Conservation (phyloP, 2,329 filamentous ascomycete species). For the Verticillium nubilum region DNA sequence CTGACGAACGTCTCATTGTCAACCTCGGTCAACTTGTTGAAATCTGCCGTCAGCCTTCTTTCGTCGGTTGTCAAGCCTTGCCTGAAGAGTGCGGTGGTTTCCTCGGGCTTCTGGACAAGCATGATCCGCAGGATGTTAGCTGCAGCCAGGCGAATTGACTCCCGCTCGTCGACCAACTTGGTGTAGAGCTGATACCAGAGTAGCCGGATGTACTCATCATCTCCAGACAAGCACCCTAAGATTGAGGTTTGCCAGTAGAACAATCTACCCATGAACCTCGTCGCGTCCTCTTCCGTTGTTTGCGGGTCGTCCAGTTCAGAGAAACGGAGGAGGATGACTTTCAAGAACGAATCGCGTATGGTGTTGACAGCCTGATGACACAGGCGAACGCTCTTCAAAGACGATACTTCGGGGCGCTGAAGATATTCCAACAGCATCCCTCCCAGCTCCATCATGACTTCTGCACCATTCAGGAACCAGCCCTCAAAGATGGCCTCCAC, state of each 20-base stretch:
- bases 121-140: conserved; percentile 88
- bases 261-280: conserved; percentile 75
- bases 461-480: conserved; percentile 89
- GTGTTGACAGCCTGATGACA: conserved; percentile 77
- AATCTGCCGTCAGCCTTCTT: conserved; percentile 65
- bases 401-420: conserved; percentile 75
- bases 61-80: conserved; percentile 68
- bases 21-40: conserved; percentile 77
- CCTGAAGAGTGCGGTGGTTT: conserved; percentile 68
- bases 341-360: conserved; percentile 72
- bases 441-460: conserved; percentile 77
- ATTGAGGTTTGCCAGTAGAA: conserved; percentile 96
- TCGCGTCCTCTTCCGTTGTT: conserved; percentile 54
- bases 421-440: conserved; percentile 84
- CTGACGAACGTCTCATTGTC: conserved; percentile 83
- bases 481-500: conserved; percentile 91
- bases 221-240: conserved; percentile 68
- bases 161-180: conserved; percentile 69
- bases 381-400: conserved; percentile 81
- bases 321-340: conserved; percentile 72
- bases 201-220: conserved; percentile 77
- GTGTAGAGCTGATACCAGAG: conserved; percentile 92
- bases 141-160: conserved; percentile 65
- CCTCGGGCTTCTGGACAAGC: conserved; percentile 85
- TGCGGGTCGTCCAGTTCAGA: conserved; percentile 73